These are phyloP conservation scores for Hypericum perforatum DNA, from an alignment of 345 rosid genomes.

Conservation along the genomic window DNA sequence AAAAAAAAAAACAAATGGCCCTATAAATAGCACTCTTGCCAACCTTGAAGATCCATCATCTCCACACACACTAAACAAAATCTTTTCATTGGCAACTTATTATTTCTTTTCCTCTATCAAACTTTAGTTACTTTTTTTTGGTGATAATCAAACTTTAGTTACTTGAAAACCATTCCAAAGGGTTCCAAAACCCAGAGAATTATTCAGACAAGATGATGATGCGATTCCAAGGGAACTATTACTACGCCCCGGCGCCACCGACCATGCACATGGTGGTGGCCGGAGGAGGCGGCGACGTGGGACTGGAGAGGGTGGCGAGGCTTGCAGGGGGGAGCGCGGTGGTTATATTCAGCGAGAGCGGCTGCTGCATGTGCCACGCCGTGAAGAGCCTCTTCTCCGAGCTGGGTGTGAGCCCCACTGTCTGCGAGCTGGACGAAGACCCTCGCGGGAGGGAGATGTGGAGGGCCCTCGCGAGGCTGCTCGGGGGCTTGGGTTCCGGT, in stretches of 20 bases:
- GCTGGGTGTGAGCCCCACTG: constrained; percentile 60
- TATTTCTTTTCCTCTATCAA: too few relatives aligned
- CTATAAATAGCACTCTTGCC: too few relatives aligned
- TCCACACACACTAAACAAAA: too few relatives aligned
- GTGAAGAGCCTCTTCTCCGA: constrained; percentile 60
- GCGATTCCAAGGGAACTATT: background rate
- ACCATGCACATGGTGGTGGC: background rate
- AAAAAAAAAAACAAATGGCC: too few relatives aligned
- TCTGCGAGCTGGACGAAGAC: constrained; percentile 49
- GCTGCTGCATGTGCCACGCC: constrained; percentile 70
- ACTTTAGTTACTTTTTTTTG: too few relatives aligned
- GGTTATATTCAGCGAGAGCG: constrained; percentile 51
- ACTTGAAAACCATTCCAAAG: too few relatives aligned
- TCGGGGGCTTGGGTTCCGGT: constrained; percentile 14
- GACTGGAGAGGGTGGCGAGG: constrained; percentile 32
- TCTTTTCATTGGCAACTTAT: too few relatives aligned
- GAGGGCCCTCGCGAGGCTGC: constrained; percentile 30
- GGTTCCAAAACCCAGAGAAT: too few relatives aligned
- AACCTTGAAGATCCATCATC: too few relatives aligned
- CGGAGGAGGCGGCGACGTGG: background rate
- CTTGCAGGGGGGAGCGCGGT: constrained; percentile 57
- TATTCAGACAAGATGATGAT: too few relatives aligned
- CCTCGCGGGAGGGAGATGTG: constrained; percentile 52
- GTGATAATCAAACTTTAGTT: too few relatives aligned
- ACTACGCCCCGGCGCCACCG: background rate